Evolutionary conservation across 2,329 filamentous ascomycete genomes (phyloP), one percentile per base, ranked within the genome.

Genomic region (Fusarium sp.): DNA sequence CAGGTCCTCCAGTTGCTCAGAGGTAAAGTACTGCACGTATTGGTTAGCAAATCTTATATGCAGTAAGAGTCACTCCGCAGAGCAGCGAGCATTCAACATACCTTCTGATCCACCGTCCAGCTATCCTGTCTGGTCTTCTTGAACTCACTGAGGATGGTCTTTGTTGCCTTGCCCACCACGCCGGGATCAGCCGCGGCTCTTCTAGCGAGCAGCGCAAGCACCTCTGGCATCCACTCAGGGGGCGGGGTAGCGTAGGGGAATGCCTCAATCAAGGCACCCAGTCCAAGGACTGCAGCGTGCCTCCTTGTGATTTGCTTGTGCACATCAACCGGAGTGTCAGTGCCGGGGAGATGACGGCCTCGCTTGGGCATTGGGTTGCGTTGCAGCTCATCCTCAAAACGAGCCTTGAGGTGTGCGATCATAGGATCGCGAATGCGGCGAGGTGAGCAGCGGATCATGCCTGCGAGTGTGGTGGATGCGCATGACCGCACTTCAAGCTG

Each of bases 71-170:
- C 22, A 14, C n/a, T 32, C 37, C 14, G 15, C 10, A 33, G 33
- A 33, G 17, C 11, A 40, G 14, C 33, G 15, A 8, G 17, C 6
- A 17, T 25, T 4, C 33, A 66, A 84, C 90, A 83, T 85, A 98
- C 97, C 93, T 98, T 98, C 78, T 98, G 94, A 85, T 99, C 97
- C 70, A 98, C 96, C 79, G 93, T 93, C 97, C 97, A 99, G 76
- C 96, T 99, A 86, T 99, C 97, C 83, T 99, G 97, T 82, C 97
- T 92, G 54, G 97, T 99, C 90, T 99, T 99, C 87, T 99, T 99
- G 88, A 99, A 99, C 80, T 99, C 97, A 70, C 95, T 95, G 74
- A 99, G 86, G 38, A 98, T 95, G 20, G 89, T 90, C 88, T 99
- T 99, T 12, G 97, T 97, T 69, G 96, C 97, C 84, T 97, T 98